Evolutionary conservation across 2,329 filamentous ascomycete species (phyloP).

Genomic region (Paecilomyces niveus): DNA sequence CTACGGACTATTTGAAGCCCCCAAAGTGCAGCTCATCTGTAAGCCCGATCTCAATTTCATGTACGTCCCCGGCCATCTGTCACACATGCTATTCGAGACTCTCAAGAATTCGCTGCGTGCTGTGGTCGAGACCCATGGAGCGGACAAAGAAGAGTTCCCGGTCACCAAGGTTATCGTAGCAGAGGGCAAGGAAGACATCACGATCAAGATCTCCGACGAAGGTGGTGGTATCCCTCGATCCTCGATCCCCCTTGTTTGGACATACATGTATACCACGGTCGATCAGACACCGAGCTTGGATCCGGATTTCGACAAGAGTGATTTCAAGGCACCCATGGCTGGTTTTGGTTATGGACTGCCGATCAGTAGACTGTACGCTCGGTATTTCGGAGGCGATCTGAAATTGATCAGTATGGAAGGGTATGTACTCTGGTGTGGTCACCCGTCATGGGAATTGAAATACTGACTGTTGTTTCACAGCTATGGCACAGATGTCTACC

Average conservation of each 20-base stretch:
- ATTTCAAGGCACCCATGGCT: slow-evolving; percentile 99
- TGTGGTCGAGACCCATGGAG: slow-evolving; percentile 89
- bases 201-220: slow-evolving; percentile 96
- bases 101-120: slow-evolving; percentile 96
- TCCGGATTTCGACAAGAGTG: slow-evolving; percentile 96
- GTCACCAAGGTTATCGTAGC: slow-evolving; percentile 97
- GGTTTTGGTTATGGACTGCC: slow-evolving; percentile 97
- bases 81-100: slow-evolving; percentile 99
- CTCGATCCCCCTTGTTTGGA: slow-evolving; percentile 96
- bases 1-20: slow-evolving; percentile 93
- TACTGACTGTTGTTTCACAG: slow-evolving; percentile 41
- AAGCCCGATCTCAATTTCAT: slow-evolving; percentile 94
- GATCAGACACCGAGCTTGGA: slow-evolving; percentile 91
- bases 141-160: slow-evolving; percentile 92
- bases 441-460: background rate
- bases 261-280: slow-evolving; percentile 99
- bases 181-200: slow-evolving; percentile 97
- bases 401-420: slow-evolving; percentile 99
- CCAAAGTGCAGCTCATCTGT: slow-evolving; percentile 94
- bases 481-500: slow-evolving; percentile 96
- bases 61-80: slow-evolving; percentile 98
- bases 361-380: slow-evolving; percentile 86
- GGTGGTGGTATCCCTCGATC: slow-evolving; percentile 91
- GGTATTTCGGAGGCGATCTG: slow-evolving; percentile 95
- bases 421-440: slow-evolving; percentile 47